phyloP scores from a whole-genome alignment of 805 yeast genomes.

The Dipodascus geniculatus region DNA sequence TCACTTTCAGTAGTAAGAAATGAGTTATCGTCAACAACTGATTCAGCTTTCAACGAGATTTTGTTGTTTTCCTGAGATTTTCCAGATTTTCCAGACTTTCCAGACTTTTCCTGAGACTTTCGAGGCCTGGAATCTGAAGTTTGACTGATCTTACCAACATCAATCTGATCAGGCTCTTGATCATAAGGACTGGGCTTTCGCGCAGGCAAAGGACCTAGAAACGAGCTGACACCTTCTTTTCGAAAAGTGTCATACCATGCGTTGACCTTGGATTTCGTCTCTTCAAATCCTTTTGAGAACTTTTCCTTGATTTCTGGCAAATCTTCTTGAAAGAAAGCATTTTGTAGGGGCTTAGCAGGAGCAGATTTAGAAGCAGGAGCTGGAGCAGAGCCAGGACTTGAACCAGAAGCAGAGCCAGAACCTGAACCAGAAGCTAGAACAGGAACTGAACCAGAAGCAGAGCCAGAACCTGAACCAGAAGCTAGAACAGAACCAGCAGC shows the following conservation, averaged over 20 bases:
- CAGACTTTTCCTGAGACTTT: too few relatives aligned
- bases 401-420: too few relatives aligned
- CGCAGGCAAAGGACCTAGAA: constrained; percentile 1
- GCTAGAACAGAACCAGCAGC: too few relatives aligned
- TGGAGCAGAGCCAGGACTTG: too few relatives aligned
- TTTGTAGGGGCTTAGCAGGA: constrained; percentile 21
- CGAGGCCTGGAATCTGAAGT: too few relatives aligned
- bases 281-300: constrained; percentile 65
- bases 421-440: too few relatives aligned
- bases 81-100: neutral
- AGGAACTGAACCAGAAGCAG: too few relatives aligned
- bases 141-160: constrained; percentile 35
- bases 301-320: constrained; percentile 49
- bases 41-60: constrained; percentile 30
- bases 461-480: too few relatives aligned
- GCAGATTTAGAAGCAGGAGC: too few relatives aligned
- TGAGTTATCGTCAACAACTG: constrained; percentile 32
- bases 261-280: constrained; percentile 63
- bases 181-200: constrained; percentile 29
- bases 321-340: constrained; percentile 28
- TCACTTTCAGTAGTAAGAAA: constrained; percentile 41
- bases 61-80: neutral
- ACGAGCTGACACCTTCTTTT: constrained; percentile 33
- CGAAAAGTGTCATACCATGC: constrained; percentile 67
- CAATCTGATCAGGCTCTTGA: constrained; percentile 45